Base-by-base conservation (phyloP, 352 stramenopile species). In the Globisporangium ultimum region DNA sequence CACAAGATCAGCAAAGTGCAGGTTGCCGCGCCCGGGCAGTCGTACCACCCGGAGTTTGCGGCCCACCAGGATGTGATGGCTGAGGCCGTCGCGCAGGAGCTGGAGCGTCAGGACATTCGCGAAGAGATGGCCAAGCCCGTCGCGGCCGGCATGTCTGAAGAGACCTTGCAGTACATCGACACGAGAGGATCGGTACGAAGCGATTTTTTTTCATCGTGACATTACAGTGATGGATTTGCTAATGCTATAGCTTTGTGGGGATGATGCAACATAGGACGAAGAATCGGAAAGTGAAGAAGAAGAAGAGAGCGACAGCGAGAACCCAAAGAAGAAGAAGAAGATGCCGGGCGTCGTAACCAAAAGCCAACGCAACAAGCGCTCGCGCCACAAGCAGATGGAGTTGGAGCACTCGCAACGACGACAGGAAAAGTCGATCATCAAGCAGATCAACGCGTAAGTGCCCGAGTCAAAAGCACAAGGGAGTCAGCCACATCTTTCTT, bases 381-480 rank as follows among this genome's bases (percentile, higher is more conserved):
- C 71, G 18, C 80, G 86, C 36, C 86, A 93, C 68, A 89, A 91
- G 63, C 68, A 87, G 61, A 84, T 92, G 74, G 78, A 91, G 66
- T 66, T 88, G 51, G 66, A 90, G 41, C 78, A 92, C 55, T 66
- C 80, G 53, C 55, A 68, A 17, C 76, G 84, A 43, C 70, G 80
- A 63, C 72, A 71, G 24, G 72, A 91, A 48, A 91, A 92, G 64
- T 56, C 75, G n/a, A 75, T 93, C 41, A 63, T 92, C 59, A 92
- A 92, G 70, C 86, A 95, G 60, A 95, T 95, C 62, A 95, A 95
- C 60, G 67, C 71, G 85, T 94, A 80, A 66, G 76, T 85, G 5
- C 1, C 3, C 15, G 17, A 43, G 36, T 10, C 8, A 3, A 43
- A 13, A 17, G 10, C 11, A 17, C 38, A 17, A 43, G 3, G 38